phyloP scores from a whole-genome alignment of 2,329 filamentous ascomycete genomes.

The Aureobasidium pullulans region DNA sequence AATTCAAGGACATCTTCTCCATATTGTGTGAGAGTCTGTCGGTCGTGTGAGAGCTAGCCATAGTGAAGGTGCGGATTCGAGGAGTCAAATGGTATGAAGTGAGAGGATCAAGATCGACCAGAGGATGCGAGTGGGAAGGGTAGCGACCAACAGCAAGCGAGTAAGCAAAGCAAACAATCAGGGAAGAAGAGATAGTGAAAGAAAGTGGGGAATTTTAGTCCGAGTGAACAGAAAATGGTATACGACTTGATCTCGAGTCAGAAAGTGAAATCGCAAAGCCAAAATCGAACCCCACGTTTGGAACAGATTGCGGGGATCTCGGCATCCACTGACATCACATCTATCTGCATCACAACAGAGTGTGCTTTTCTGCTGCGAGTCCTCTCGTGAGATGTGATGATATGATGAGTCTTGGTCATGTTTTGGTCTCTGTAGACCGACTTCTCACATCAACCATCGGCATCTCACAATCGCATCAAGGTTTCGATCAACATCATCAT shows the following conservation, averaged over 20 bases:
- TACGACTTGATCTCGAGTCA: background rate
- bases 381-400: background rate
- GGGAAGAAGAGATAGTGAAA: background rate
- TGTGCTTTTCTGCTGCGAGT: background rate
- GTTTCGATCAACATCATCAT: background rate
- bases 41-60: background rate
- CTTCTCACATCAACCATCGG: too few relatives aligned
- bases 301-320: background rate
- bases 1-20: background rate
- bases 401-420: background rate
- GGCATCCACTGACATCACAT: constrained; percentile 12
- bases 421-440: background rate
- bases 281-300: constrained; percentile 4
- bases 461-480: too few relatives aligned
- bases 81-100: background rate
- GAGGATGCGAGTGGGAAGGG: background rate
- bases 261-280: background rate
- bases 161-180: background rate
- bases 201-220: background rate
- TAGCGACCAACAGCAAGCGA: background rate
- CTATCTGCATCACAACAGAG: background rate
- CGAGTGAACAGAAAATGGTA: background rate
- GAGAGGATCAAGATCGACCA: background rate
- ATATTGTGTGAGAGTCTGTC: background rate
- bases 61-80: background rate